Evolutionary conservation across 2,329 filamentous ascomycete genomes (phyloP).

Genomic region (Aspergillus nomiae): DNA sequence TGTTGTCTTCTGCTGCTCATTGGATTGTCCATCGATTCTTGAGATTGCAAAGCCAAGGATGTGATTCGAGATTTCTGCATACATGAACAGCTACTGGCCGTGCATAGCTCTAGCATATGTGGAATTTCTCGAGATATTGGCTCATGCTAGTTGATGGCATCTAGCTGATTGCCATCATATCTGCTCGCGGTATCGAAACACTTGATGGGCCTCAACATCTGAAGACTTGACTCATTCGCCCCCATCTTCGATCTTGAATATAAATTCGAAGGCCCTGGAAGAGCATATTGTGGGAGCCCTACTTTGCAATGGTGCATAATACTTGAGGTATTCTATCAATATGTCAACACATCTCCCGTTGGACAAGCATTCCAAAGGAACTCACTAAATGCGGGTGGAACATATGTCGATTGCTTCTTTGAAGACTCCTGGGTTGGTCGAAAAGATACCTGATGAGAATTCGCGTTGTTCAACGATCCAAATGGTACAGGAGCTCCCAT

Average conservation of each 20-base stretch:
- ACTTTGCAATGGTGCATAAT: neutral
- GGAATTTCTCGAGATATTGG: too few relatives aligned
- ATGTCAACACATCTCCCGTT: neutral
- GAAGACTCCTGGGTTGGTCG: neutral
- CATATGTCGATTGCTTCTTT: neutral
- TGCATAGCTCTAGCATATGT: neutral
- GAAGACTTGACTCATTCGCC: neutral
- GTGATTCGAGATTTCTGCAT: neutral
- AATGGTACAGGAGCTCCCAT: neutral
- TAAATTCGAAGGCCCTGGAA: neutral
- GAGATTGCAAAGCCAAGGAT: neutral
- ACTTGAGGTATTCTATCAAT: neutral
- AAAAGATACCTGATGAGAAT: neutral
- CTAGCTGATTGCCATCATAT: neutral
- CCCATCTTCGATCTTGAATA: neutral
- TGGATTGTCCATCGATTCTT: neutral
- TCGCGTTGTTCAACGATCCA: neutral
- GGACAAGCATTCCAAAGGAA: neutral
- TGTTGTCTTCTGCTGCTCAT: neutral
- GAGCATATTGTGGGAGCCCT: neutral
- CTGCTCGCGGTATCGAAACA: neutral
- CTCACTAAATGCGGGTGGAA: neutral
- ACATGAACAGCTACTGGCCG: neutral
- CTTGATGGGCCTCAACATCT: neutral
- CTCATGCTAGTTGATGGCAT: too few relatives aligned